A percentile compares a stretch with the other conserved stretches of the same genome.
phyloP scores from a whole-genome alignment of 1,284 basidiomycete species.

The Wallemia ichthyophaga region DNA sequence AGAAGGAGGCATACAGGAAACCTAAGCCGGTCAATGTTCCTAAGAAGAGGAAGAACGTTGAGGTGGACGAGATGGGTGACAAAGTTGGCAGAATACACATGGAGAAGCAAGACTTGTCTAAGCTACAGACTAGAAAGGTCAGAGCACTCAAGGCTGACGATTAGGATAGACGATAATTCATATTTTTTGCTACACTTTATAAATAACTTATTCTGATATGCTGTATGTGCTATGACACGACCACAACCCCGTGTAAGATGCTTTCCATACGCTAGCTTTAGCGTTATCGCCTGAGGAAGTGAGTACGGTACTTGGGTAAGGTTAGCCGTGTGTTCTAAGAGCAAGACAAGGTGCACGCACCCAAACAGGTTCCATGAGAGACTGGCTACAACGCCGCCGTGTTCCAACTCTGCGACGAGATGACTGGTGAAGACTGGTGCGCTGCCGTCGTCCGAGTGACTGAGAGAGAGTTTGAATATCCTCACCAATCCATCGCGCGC shows the following conservation, averaged over 20 bases:
- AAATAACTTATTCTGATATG: not conserved
- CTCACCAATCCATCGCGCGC: not conserved
- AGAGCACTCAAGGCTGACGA: conserved; percentile 35
- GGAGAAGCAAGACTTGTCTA: conserved; percentile 57
- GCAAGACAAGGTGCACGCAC: not conserved
- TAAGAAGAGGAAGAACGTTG: conserved; percentile 76
- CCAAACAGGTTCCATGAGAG: not conserved
- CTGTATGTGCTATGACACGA: not conserved
- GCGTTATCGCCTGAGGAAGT: not conserved
- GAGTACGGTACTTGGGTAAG: not conserved
- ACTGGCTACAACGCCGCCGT: not conserved
- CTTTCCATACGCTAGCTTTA: not conserved
- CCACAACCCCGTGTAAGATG: not conserved
- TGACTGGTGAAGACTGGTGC: not conserved
- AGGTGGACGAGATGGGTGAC: conserved; percentile 96
- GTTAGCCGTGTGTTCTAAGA: not conserved
- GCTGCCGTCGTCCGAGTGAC: not conserved
- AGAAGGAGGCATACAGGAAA: conserved; percentile 47
- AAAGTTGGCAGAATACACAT: conserved; percentile 68
- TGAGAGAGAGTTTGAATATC: not conserved
- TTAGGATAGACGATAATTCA: conserved; percentile 7
- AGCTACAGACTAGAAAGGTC: conserved; percentile 71
- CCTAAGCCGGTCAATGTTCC: conserved; percentile 47
- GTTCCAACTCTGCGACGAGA: not conserved
- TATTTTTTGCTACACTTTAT: not conserved